phyloP scores from a whole-genome alignment of 495 filamentous ascomycete genomes.

The Neurospora cerealis region DNA sequence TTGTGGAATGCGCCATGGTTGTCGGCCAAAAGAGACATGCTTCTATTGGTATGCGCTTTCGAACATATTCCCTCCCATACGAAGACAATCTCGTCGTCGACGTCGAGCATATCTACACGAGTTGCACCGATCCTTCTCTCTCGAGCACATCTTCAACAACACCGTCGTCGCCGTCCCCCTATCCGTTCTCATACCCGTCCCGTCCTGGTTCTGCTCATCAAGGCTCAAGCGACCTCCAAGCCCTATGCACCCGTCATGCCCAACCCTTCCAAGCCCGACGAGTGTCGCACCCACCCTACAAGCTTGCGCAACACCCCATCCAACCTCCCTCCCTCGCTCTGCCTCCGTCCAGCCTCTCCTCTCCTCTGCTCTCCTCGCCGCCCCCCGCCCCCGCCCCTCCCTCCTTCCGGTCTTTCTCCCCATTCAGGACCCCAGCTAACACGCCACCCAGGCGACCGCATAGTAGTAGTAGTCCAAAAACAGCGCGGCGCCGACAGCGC shows the following conservation, averaged over 20 bases:
- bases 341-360: too few relatives aligned
- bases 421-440: background rate
- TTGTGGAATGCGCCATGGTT: conserved; percentile 93
- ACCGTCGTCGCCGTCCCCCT: background rate
- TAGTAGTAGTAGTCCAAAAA: conserved; percentile 96
- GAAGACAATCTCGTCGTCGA: background rate
- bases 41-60: conserved; percentile 62
- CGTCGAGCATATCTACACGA: background rate
- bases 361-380: too few relatives aligned
- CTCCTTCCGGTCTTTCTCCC: too few relatives aligned
- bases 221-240: background rate
- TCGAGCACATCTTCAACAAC: background rate
- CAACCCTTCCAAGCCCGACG: background rate
- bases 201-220: background rate
- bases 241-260: background rate
- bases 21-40: conserved; percentile 83
- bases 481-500: conserved; percentile 55
- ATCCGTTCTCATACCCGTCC: too few relatives aligned
- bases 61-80: background rate
- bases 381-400: too few relatives aligned
- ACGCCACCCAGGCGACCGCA: conserved; percentile 66
- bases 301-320: too few relatives aligned
- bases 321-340: background rate
- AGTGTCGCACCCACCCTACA: background rate
- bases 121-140: background rate